Conservation (phyloP, 306 rosid genomes). For the Pueraria montana region DNA sequence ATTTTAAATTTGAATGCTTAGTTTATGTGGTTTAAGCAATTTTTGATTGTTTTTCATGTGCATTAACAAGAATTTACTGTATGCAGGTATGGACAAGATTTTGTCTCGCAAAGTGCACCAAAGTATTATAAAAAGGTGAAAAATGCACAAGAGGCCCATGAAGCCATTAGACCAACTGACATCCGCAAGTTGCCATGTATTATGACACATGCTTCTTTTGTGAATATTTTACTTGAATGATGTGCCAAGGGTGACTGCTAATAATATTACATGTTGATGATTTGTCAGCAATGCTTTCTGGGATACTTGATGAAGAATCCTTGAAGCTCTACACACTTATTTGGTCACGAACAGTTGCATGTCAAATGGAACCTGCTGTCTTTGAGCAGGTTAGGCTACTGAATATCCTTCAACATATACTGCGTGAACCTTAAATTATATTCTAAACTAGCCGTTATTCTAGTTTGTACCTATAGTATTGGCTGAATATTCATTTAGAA, state of each 20-base stretch:
- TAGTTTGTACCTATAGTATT: constrained; percentile 30
- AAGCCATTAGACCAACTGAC: constrained; percentile 98
- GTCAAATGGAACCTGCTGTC: constrained; percentile 90
- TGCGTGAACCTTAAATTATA: not conserved
- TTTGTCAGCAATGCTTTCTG: constrained; percentile 74
- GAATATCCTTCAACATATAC: constrained; percentile 25
- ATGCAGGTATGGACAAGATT: constrained; percentile 86
- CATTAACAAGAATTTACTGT: constrained; percentile 41
- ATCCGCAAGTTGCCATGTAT: constrained; percentile 87
- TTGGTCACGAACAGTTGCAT: constrained; percentile 89
- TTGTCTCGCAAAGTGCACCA: constrained; percentile 66
- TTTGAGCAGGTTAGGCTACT: constrained; percentile 74
- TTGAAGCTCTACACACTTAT: constrained; percentile 89
- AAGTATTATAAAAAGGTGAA: constrained; percentile 94
- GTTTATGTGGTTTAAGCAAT: constrained; percentile 14
- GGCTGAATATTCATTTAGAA: constrained; percentile 32
- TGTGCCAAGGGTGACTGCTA: constrained; percentile 37
- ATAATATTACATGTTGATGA: constrained; percentile 43
- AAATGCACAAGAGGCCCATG: constrained; percentile 99
- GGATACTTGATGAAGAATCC: constrained; percentile 81
- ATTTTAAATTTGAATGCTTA: constrained; percentile 37
- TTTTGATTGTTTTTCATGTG: constrained; percentile 23
- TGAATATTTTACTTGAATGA: constrained; percentile 47
- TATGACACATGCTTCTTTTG: constrained; percentile 36
- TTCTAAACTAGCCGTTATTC: constrained; percentile 2